Evolutionary conservation across 2,329 filamentous ascomycete genomes (phyloP).

Genomic region (Hypoxylon sp.): DNA sequence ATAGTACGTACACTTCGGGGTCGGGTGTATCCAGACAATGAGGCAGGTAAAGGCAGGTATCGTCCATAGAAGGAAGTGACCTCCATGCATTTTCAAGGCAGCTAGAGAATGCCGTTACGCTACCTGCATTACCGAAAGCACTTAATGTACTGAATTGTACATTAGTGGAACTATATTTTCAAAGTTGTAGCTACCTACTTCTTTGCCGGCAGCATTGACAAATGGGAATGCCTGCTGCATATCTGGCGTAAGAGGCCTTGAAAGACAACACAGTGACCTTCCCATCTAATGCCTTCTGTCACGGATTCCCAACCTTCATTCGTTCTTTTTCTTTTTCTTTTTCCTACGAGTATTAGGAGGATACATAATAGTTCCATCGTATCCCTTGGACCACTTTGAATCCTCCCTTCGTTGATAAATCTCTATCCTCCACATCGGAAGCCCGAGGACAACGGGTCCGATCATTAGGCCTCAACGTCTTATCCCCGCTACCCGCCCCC

Average conservation of each 20-base stretch:
- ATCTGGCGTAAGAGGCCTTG: slow-evolving; percentile 39
- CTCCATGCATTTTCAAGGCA: slow-evolving; percentile 22
- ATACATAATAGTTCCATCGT: slow-evolving; percentile 1
- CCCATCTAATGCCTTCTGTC: slow-evolving; percentile 20
- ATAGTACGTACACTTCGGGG: slow-evolving; percentile 5
- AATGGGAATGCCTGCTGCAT: slow-evolving; percentile 39
- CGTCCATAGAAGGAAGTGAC: slow-evolving; percentile 18
- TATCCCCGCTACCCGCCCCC: slow-evolving; percentile 34
- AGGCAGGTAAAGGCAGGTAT: slow-evolving; percentile 26
- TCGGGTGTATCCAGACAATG: slow-evolving; percentile 4
- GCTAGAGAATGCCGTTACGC: slow-evolving; percentile 43
- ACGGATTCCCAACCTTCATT: slow-evolving; percentile 23
- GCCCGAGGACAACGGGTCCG: slow-evolving; percentile 23
- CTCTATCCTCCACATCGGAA: slow-evolving; percentile 16
- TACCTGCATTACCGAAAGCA: slow-evolving; percentile 40
- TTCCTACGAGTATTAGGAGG: not conserved
- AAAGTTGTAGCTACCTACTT: slow-evolving; percentile 15
- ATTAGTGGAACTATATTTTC: slow-evolving; percentile 33
- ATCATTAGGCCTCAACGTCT: slow-evolving; percentile 30
- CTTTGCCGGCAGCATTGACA: slow-evolving; percentile 41
- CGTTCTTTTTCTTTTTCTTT: slow-evolving; percentile 2
- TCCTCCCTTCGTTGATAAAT: slow-evolving; percentile 20
- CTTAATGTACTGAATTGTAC: slow-evolving; percentile 36
- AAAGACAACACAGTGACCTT: slow-evolving; percentile 39
- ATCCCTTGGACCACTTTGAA: slow-evolving; percentile 21